Percentiles rank a stretch among this genome's conserved stretches.
These are phyloP conservation scores for Amylostereum areolatum DNA, from an alignment of 1,284 basidiomycete species.

Conservation along the genomic window DNA sequence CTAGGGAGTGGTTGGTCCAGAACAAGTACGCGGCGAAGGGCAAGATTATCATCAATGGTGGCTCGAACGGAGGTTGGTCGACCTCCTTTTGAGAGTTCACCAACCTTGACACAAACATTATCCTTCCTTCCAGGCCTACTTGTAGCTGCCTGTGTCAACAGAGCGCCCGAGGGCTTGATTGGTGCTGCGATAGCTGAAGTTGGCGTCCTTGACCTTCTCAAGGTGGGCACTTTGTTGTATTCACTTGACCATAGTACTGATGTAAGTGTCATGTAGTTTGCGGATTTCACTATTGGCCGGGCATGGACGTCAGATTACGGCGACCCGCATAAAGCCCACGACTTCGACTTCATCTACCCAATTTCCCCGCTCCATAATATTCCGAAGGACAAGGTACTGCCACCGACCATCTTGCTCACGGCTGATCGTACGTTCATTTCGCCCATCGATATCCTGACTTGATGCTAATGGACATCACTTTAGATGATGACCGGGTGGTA, in stretches of 20 bases:
- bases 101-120: conserved; percentile 8
- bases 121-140: conserved; percentile 48
- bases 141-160: conserved; percentile 75
- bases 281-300: conserved; percentile 72
- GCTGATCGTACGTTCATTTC: conserved; percentile 59
- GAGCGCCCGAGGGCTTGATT: conserved; percentile 71
- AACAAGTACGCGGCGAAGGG: conserved; percentile 66
- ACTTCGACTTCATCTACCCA: conserved; percentile 79
- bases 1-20: conserved; percentile 64
- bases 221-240: conserved; percentile 34
- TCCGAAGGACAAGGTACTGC: conserved; percentile 51
- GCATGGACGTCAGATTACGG: conserved; percentile 83
- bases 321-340: conserved; percentile 66
- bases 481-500: conserved; percentile 80
- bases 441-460: not conserved
- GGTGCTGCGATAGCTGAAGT: conserved; percentile 80
- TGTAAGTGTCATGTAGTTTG: conserved; percentile 55
- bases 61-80: conserved; percentile 66
- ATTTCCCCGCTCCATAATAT: conserved; percentile 78
- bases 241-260: conserved; percentile 3
- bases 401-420: conserved; percentile 66
- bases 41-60: conserved; percentile 76
- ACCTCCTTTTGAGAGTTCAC: conserved; percentile 7
- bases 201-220: conserved; percentile 78
- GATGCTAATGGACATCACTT: not conserved